phyloP scores from a whole-genome alignment of 2,329 filamentous ascomycete species.

The Sporothrix luriei region DNA sequence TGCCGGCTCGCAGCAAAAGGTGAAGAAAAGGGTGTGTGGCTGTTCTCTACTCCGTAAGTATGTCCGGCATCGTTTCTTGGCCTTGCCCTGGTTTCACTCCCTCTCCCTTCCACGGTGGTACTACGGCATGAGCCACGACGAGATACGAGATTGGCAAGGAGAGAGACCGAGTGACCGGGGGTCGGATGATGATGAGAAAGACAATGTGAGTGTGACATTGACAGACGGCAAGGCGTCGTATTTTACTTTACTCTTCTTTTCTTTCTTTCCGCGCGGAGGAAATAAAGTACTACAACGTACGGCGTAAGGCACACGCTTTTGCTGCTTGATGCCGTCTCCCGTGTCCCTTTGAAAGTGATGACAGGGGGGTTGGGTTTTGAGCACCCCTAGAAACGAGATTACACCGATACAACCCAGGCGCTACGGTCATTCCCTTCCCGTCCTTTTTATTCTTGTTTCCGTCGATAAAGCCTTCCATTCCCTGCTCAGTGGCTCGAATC shows the following conservation, averaged over 20 bases:
- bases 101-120: neutral
- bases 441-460: no score
- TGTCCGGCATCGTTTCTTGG: no score
- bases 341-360: neutral
- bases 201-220: no score
- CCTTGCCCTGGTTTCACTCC: neutral
- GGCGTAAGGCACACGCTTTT: no score
- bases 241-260: no score
- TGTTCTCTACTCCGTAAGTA: neutral
- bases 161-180: neutral
- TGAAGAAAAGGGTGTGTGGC: neutral
- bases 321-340: no score
- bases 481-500: neutral
- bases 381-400: conserved; percentile 21
- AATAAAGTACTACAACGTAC: no score
- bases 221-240: neutral
- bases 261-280: no score
- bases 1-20: no score
- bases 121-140: conserved; percentile 11
- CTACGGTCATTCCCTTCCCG: neutral
- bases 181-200: neutral
- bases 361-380: neutral
- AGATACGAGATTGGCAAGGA: conserved; percentile 7
- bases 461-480: neutral
- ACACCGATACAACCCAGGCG: neutral